phyloP scores from a whole-genome alignment of 805 yeast genomes.

The Zygoascus flipseniorum region DNA sequence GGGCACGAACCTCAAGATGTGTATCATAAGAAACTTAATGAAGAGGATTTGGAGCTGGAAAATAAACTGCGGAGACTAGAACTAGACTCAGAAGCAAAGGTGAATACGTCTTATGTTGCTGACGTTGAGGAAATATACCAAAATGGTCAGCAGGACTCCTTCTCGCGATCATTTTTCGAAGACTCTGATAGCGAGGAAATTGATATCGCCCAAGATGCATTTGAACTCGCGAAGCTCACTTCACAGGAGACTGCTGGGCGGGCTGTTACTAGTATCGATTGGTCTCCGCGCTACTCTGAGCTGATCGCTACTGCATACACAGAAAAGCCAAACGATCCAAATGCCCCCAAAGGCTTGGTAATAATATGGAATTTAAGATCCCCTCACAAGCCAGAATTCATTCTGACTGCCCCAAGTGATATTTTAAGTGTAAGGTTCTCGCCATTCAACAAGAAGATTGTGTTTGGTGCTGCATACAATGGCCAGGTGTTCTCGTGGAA shows the following conservation, averaged over 20 bases:
- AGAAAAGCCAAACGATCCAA: conserved; percentile 13
- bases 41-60: conserved; percentile 3
- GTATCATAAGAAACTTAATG: neutral
- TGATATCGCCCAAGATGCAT: neutral
- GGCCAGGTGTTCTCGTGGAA: conserved; percentile 51
- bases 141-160: conserved; percentile 5
- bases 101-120: conserved; percentile 6
- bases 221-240: conserved; percentile 15
- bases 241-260: conserved; percentile 18
- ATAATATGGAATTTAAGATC: conserved; percentile 31
- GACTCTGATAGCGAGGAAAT: neutral
- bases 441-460: conserved; percentile 29
- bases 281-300: conserved; percentile 30
- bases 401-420: conserved; percentile 35
- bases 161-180: conserved; percentile 1
- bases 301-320: conserved; percentile 29
- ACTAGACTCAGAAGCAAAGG: conserved; percentile 5
- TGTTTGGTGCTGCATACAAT: conserved; percentile 40
- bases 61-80: conserved; percentile 2
- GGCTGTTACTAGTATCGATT: conserved; percentile 28
- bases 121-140: conserved; percentile 13
- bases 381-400: conserved; percentile 32
- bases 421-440: conserved; percentile 37
- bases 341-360: conserved; percentile 25
- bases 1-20: neutral